Percentiles rank a stretch among this genome's conserved stretches.
Conservation (phyloP, 2,329 filamentous ascomycete genomes). For the Penicillium polonicum region DNA sequence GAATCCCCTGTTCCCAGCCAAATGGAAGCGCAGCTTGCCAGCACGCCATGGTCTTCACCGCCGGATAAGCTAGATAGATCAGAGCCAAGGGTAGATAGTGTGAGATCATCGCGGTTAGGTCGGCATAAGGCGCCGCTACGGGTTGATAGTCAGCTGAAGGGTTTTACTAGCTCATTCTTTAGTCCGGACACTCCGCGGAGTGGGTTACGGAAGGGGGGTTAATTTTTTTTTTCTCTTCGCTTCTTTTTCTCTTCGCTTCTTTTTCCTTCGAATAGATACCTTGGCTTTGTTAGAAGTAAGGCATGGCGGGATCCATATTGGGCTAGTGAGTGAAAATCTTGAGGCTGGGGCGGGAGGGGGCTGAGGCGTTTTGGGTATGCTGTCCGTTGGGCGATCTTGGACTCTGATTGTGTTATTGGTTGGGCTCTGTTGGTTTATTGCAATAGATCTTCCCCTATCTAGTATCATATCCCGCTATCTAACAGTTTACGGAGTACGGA, state of each 20-base stretch:
- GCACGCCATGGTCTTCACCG: constrained; percentile 20
- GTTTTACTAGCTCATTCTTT: constrained; percentile 2
- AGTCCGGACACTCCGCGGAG: background rate
- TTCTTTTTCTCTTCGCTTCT: constrained; percentile 8
- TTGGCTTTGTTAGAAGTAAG: constrained; percentile 2
- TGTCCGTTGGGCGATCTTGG: background rate
- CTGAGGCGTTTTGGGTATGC: background rate
- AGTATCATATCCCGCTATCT: background rate
- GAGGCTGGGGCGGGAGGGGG: background rate
- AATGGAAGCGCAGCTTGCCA: background rate
- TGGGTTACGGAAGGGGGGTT: background rate
- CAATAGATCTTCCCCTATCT: background rate
- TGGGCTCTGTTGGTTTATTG: background rate
- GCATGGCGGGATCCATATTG: constrained; percentile 2
- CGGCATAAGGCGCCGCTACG: constrained; percentile 22
- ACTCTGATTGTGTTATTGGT: background rate
- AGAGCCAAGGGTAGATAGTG: constrained; percentile 16
- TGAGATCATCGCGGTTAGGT: constrained; percentile 25
- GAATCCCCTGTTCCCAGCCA: background rate
- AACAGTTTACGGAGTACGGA: background rate
- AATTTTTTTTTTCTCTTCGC: background rate
- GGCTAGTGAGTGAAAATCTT: constrained; percentile 7
- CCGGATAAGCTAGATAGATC: constrained; percentile 18
- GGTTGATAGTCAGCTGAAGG: background rate
- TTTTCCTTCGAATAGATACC: constrained; percentile 1